phyloP scores from a whole-genome alignment of 2,329 filamentous ascomycete genomes.

The Colletotrichum sp. region DNA sequence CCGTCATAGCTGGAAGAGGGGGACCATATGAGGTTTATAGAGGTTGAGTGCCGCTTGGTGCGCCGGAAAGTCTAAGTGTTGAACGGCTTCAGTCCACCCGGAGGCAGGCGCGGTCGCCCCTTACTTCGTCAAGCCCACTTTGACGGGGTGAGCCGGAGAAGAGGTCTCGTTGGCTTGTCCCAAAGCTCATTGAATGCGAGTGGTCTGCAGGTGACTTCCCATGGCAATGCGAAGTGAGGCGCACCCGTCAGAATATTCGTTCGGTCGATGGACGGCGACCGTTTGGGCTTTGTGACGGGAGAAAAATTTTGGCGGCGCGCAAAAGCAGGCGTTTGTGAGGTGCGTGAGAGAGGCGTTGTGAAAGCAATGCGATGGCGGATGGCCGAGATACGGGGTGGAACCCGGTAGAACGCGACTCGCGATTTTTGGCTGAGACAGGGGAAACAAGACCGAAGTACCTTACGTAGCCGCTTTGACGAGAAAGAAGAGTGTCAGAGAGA shows the following conservation, averaged over 20 bases:
- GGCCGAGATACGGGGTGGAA: background rate
- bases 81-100: background rate
- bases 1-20: constrained; percentile 52
- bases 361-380: background rate
- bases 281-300: background rate
- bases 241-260: background rate
- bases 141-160: background rate
- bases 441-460: background rate
- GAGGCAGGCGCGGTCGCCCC: background rate
- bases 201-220: background rate
- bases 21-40: constrained; percentile 24
- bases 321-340: background rate
- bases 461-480: background rate
- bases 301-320: background rate
- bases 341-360: background rate
- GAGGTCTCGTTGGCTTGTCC: background rate
- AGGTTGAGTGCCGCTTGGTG: constrained; percentile 2
- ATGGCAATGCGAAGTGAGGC: background rate
- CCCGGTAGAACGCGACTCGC: constrained; percentile 15
- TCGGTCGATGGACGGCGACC: background rate
- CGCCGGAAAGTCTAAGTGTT: background rate
- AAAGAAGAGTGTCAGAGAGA: background rate
- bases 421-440: background rate
- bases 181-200: constrained; percentile 1
- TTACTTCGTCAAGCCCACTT: constrained; percentile 17